Percentiles rank a stretch among this genome's conserved stretches.
Evolutionary conservation across 495 filamentous ascomycete genomes (phyloP).

Genomic region (Penicillium malachiteum): DNA sequence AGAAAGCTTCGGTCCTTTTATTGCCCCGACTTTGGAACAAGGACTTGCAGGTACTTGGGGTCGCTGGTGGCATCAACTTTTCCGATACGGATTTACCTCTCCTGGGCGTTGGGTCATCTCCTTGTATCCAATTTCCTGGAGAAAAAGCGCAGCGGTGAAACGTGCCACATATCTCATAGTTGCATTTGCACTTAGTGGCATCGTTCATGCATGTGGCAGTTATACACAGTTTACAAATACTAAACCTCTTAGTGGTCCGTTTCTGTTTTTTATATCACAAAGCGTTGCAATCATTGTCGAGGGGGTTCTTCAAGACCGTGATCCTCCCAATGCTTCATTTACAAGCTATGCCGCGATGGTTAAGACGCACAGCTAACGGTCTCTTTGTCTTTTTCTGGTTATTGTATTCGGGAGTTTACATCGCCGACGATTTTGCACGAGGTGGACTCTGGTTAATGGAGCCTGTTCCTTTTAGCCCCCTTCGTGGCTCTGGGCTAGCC

Average conservation of each 20-base stretch:
- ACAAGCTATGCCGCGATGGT: conserved; percentile 30
- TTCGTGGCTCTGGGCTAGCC: conserved; percentile 53
- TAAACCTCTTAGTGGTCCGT: conserved; percentile 38
- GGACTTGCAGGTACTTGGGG: conserved; percentile 79
- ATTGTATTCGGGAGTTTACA: conserved; percentile 48
- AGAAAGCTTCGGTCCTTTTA: conserved; percentile 57
- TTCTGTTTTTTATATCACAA: conserved; percentile 58
- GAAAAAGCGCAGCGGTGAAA: conserved; percentile 15
- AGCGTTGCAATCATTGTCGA: conserved; percentile 56
- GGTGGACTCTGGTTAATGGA: conserved; percentile 66
- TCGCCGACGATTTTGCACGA: conserved; percentile 61
- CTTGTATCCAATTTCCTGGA: conserved; percentile 25
- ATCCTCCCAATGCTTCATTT: conserved; percentile 26
- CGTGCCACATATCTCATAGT: conserved; percentile 36
- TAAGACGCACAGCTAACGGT: conserved; percentile 51
- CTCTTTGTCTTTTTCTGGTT: conserved; percentile 58
- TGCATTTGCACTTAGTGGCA: conserved; percentile 59
- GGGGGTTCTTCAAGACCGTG: conserved; percentile 23
- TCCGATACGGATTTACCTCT: conserved; percentile 68
- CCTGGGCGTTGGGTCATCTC: conserved; percentile 52
- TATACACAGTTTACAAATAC: conserved; percentile 50
- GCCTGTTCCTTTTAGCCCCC: conserved; percentile 63
- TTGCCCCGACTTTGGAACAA: conserved; percentile 54
- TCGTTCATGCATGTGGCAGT: conserved; percentile 59
- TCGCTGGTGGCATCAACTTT: conserved; percentile 86